A percentile compares a stretch with the other conserved stretches of the same genome.
phyloP scores from a whole-genome alignment of 208 protist species.

The Hexamita inflata region DNA sequence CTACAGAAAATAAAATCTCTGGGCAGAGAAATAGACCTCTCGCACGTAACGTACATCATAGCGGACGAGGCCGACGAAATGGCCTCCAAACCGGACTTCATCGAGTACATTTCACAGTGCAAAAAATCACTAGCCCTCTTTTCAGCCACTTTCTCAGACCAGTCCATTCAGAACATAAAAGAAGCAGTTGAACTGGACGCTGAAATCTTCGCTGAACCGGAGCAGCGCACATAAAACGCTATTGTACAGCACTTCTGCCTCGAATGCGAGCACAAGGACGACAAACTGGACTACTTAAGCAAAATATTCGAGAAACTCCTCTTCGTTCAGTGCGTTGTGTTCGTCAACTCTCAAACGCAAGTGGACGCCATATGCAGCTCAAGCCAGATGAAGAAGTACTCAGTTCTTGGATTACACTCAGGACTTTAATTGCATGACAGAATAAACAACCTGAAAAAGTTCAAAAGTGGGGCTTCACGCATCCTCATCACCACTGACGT shows the following conservation, averaged over 20 bases:
- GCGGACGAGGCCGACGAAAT: too few species aligned
- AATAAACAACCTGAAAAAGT: not conserved
- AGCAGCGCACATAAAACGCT: not conserved
- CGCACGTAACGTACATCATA: not conserved
- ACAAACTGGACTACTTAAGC: not conserved
- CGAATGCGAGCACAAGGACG: not conserved
- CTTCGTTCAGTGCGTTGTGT: conserved; percentile 7
- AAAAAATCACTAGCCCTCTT: not conserved
- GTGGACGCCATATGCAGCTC: not conserved
- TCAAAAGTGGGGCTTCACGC: not conserved
- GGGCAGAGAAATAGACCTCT: not conserved
- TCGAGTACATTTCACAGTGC: not conserved
- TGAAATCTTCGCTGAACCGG: not conserved
- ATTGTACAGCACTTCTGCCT: not conserved
- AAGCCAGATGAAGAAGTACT: not conserved
- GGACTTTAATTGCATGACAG: not conserved
- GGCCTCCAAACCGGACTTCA: too few species aligned
- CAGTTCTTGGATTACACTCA: not conserved
- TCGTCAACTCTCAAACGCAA: not conserved
- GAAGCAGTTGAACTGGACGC: not conserved
- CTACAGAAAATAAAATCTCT: not conserved
- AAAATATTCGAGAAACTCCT: not conserved
- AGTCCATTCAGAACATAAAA: not conserved
- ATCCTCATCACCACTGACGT: conserved; percentile 7
- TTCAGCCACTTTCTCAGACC: not conserved